Evolutionary conservation across 352 stramenopile genomes (phyloP), one percentile per base, ranked within the genome.

Genomic region (Phytophthora fragariae): DNA sequence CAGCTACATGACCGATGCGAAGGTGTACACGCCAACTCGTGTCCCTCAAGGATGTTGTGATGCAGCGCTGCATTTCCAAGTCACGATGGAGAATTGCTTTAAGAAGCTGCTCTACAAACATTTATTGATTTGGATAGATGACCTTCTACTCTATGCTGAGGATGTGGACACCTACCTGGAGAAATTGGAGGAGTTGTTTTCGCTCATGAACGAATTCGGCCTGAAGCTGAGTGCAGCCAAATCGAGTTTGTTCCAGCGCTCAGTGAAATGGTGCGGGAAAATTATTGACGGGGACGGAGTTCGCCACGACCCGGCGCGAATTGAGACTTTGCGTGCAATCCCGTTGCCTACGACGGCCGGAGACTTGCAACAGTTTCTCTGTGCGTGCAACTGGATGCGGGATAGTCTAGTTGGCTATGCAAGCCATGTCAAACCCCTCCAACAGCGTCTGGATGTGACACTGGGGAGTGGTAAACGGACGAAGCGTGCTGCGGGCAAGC

Each of bases 101-200:
- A 14, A n/a, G 1, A 44, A 55, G 29, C 19, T 70, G 29, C 63
- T 64, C 24, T 59, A 70, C 44, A 39, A 64, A 14, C 44, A 66
- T 19, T 19, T 79, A 6, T 29, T 83, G 19, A 63, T 79, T 15
- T 83, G 76, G 65, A 77, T 83, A 29, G 76, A 79, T 41, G 69
- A 83, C 35, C 24, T 83, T 3, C 63, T 84, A 0, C 31, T 81
- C 0, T 80, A 72, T 56, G 70, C 69, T 3, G 14, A 44, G 6
- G 53, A 72, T 37, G 60, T 73, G 3, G 58, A 73, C 11, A 71
- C 49, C 4, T 81, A 73, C 49, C 24, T 78, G n/a, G 27, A 44
- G 2, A 72, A 70, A 49, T 46, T 73, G 3, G 68, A 65, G 5
- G 37, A 77, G 31, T 50, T 79, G 11, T 68, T 84, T 15, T 24